phyloP scores from a whole-genome alignment of 164 flowering plant genomes.

The Macadamia integrifolia region DNA sequence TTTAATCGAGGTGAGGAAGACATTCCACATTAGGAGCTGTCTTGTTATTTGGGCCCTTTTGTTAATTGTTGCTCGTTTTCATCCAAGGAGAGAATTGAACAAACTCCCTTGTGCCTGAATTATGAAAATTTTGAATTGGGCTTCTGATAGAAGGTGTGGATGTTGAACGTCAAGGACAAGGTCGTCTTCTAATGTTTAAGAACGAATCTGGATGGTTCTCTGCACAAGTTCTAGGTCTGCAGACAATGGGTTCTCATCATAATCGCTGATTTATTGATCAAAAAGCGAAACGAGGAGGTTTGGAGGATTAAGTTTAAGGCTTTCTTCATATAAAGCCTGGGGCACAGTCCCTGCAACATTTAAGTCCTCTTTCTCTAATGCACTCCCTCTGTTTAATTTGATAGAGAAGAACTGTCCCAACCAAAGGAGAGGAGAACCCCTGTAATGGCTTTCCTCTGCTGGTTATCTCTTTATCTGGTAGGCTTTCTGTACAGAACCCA shows the following conservation, averaged over 20 bases:
- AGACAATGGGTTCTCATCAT: conserved; percentile 1
- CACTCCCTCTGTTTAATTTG: not conserved
- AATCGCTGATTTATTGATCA: not conserved
- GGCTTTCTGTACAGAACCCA: conserved; percentile 32
- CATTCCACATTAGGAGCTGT: not conserved
- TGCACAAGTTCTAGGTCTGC: not conserved
- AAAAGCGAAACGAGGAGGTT: not conserved
- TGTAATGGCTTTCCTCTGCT: conserved; percentile 25
- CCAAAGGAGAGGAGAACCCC: not conserved
- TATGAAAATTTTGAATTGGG: conserved; percentile 16
- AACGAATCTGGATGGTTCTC: not conserved
- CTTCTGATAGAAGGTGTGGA: conserved; percentile 4
- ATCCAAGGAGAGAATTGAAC: conserved; percentile 6
- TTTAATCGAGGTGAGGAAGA: not conserved
- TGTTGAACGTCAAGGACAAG: conserved; percentile 6
- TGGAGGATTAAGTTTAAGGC: conserved; percentile 1
- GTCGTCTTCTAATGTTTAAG: conserved; percentile 3
- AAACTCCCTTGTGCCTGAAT: conserved; percentile 3
- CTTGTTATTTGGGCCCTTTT: conserved; percentile 10
- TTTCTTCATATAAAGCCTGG: not conserved
- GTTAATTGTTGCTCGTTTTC: conserved; percentile 3
- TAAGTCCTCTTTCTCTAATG: too few species aligned
- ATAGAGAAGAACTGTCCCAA: too few species aligned
- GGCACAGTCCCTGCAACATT: not conserved
- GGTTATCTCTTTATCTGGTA: conserved; percentile 26